Evolutionary conservation across 768 basidiomycete species (phyloP), one percentile per base, ranked within the genome.

Genomic region (Xerocomus spinulosus): DNA sequence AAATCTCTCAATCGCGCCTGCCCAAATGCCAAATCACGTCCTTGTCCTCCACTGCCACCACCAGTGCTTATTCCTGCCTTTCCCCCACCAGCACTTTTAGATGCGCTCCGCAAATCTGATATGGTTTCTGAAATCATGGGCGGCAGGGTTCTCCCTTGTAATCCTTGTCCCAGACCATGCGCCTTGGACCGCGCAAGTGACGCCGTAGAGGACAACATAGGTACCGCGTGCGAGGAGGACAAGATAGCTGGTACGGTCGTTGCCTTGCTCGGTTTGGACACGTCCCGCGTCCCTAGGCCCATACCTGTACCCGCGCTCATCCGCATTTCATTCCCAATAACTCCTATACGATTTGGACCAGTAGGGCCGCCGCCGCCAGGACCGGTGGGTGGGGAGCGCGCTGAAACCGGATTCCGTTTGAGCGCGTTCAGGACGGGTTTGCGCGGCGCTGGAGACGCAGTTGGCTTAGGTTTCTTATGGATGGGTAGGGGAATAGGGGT

Each of bases 1-100:
- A 90, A 70, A 67, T 89, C 87, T 47, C 85, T 71, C 55, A 90
- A 66, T 50, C 83, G 72, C 13, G 87, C 86, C 65, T 89, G 83
- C 13, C 87, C 87, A 68, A 89, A 88, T 9, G 79, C 83, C 48
- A 85, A 63, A 33, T 85, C 83, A 2, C 69, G 46, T n/a, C 54
- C 58, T 14, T 46, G 52, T 10, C 37, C 35, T 2, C 18, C 21
- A 15, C 42, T 43, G 21, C 13, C 32, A 4, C 2, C 55, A 5
- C 41, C 41, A 3, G 7, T 26, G 18, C 41, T 40, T 5, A 1
- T 26, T 41, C 53, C 33, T 2, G 46, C 17, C 48, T 43, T 56
- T 9, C 32, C 51, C 17, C 43, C 50, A 4, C 49, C 44, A 9
- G 51, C 15, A 9, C 14, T 47, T 46, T 45, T 61, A 28, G 51